Evolutionary conservation across 2,329 filamentous ascomycete species (phyloP).

Genomic region (Ambrosiella beaveri): DNA sequence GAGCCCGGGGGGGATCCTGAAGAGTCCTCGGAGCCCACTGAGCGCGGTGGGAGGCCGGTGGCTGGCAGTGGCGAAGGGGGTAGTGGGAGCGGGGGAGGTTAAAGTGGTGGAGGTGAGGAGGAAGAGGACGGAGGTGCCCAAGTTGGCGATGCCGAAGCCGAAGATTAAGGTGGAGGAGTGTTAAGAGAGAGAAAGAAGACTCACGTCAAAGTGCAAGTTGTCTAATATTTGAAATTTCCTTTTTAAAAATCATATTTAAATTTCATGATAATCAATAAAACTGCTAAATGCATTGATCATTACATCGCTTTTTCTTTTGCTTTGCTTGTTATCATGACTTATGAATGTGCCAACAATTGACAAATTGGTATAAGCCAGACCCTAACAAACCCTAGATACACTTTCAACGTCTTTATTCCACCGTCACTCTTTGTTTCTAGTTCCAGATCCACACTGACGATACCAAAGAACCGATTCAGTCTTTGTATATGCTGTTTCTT

Average conservation of each 20-base stretch:
- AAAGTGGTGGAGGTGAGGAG: background rate
- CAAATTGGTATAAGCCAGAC: background rate
- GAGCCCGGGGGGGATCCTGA: background rate
- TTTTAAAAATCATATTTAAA: too few species aligned
- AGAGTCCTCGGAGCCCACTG: background rate
- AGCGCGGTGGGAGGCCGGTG: background rate
- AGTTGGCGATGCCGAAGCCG: background rate
- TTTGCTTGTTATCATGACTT: background rate
- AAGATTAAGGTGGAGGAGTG: background rate
- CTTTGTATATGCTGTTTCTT: background rate
- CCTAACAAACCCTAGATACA: background rate
- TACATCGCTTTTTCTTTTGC: too few species aligned
- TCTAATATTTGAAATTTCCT: too few species aligned
- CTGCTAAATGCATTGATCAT: too few species aligned
- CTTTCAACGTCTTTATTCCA: background rate
- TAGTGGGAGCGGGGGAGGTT: background rate
- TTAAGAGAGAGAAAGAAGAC: background rate
- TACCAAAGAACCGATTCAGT: background rate
- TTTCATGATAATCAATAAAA: too few species aligned
- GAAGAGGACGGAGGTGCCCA: background rate
- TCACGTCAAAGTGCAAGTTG: background rate
- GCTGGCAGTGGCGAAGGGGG: background rate
- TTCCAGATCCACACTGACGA: background rate
- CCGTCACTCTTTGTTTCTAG: background rate
- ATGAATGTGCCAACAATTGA: background rate